These are phyloP conservation scores for Botrytis porri DNA, from an alignment of 2,329 filamentous ascomycete species.

Conservation along the genomic window DNA sequence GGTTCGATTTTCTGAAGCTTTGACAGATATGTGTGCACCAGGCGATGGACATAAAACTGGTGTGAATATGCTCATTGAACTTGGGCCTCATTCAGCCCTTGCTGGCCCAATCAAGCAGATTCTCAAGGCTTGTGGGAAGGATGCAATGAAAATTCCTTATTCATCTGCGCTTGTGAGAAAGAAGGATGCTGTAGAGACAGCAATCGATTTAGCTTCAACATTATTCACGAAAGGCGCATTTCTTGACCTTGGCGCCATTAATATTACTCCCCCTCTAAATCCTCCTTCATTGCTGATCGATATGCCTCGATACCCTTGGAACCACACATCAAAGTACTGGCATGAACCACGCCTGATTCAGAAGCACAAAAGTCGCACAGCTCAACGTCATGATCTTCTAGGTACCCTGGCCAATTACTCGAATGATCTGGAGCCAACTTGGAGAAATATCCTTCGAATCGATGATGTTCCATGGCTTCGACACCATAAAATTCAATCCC, in stretches of 20 bases:
- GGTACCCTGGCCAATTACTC: slow-evolving; percentile 14
- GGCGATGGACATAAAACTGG: slow-evolving; percentile 25
- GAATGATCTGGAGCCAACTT: slow-evolving; percentile 16
- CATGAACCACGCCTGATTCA: slow-evolving; percentile 49
- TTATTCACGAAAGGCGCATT: slow-evolving; percentile 26
- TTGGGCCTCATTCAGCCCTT: slow-evolving; percentile 29
- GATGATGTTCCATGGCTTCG: slow-evolving; percentile 24
- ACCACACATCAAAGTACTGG: slow-evolving; percentile 51
- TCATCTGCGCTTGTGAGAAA: slow-evolving; percentile 22
- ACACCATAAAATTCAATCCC: slow-evolving; percentile 49
- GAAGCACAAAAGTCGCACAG: slow-evolving; percentile 34
- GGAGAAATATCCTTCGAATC: slow-evolving; percentile 16
- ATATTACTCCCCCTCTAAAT: slow-evolving; percentile 41
- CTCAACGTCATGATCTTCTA: slow-evolving; percentile 14
- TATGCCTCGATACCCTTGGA: slow-evolving; percentile 54
- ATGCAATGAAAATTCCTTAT: slow-evolving; percentile 40
- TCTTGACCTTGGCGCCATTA: slow-evolving; percentile 48
- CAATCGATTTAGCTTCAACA: slow-evolving; percentile 23
- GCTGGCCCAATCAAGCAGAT: slow-evolving; percentile 31
- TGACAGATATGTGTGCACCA: slow-evolving; percentile 34
- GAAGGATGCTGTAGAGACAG: slow-evolving; percentile 24
- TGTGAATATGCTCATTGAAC: slow-evolving; percentile 28
- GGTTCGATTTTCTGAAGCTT: slow-evolving; percentile 45
- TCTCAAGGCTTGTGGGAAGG: slow-evolving; percentile 42
- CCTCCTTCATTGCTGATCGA: slow-evolving; percentile 28